Percentiles rank a stretch among this genome's conserved stretches.
These are phyloP conservation scores for Pseudogymnoascus sp. DNA, from an alignment of 2,329 filamentous ascomycete species.

Conservation along the genomic window DNA sequence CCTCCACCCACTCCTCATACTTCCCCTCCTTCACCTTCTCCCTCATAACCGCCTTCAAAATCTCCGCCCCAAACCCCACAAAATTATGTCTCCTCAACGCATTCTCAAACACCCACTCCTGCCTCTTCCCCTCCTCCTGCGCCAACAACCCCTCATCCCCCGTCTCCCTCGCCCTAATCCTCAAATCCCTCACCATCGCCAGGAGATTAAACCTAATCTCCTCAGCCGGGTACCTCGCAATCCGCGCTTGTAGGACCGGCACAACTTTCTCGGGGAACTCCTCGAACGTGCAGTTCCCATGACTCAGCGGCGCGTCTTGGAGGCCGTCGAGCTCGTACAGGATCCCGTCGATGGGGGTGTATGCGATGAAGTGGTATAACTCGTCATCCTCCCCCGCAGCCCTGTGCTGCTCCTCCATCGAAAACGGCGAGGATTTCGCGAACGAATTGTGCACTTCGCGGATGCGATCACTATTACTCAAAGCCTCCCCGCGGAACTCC, in stretches of 20 bases:
- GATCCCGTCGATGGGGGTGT: constrained; percentile 69
- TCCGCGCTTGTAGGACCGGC: constrained; percentile 75
- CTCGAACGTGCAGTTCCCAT: constrained; percentile 64
- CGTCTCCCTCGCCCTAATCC: constrained; percentile 68
- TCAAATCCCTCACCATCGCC: constrained; percentile 80
- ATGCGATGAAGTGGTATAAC: constrained; percentile 96
- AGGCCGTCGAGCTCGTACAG: constrained; percentile 95
- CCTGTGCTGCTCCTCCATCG: constrained; percentile 77
- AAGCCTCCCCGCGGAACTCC: constrained; percentile 60
- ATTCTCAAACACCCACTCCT: constrained; percentile 92
- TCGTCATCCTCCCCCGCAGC: constrained; percentile 70
- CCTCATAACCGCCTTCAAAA: constrained; percentile 78
- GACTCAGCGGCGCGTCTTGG: constrained; percentile 84
- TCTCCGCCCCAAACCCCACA: constrained; percentile 86
- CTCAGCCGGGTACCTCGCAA: constrained; percentile 73
- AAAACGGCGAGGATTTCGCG: constrained; percentile 75
- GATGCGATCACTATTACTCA: constrained; percentile 58
- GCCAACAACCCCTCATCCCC: constrained; percentile 74
- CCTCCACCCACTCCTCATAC: constrained; percentile 67
- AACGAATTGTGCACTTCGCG: constrained; percentile 66
- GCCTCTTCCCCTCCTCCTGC: constrained; percentile 74
- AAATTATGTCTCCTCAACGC: constrained; percentile 89
- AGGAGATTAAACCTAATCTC: constrained; percentile 97
- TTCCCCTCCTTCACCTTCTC: constrained; percentile 62
- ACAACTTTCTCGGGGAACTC: constrained; percentile 77